Base-by-base conservation (phyloP, 2,329 filamentous ascomycete species). In the Dothidotthia symphoricarpi region DNA sequence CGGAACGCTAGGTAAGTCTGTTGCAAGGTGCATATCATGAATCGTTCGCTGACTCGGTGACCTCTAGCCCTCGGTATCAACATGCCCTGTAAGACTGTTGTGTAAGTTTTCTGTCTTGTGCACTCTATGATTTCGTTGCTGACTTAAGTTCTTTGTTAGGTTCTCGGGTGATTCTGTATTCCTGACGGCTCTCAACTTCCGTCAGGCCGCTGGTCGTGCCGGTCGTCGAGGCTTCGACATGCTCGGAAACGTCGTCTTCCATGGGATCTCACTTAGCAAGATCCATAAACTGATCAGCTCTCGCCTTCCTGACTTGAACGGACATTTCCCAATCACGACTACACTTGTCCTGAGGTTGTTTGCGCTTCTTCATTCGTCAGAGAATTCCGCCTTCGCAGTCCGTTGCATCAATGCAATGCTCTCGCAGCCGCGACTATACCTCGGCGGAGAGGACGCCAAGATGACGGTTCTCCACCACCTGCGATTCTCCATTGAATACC, bases 211-310 rank as follows among this genome's bases (percentile, higher is more conserved):
- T 39, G 86, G 87, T 64, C 82, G 86, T 73, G 83, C 86, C 22
- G 86, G 86, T 49, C 82, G 86, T 64, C 78, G 86, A 69, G 86
- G 86, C 1, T 91, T 91, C 46, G 86, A 91, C 58, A 69, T 88
- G 15, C 75, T 91, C 1, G 86, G 86, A 39, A 91, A 91, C 53
- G 83, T 91, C 2, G 83, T 91, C 2, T 91, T 91, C 63, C 82
- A 85, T 45, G 77, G 77, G 1, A 74, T 91, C 12, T 68, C 76
- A 0, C 61, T 69, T 6, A 70, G 76, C 28, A 83, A 86, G 49
- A 78, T 81, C 2, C 76, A 78, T 44, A 78, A 85, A 34, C 75
- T 91, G 34, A 78, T 90, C 56, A 86, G 83, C 40, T 87, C 85
- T 0, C 74, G 81, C 11, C 70, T 91, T 1, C 86, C 86, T 0